Conservation (phyloP, 2,329 filamentous ascomycete genomes). For the Byssothecium circinans region DNA sequence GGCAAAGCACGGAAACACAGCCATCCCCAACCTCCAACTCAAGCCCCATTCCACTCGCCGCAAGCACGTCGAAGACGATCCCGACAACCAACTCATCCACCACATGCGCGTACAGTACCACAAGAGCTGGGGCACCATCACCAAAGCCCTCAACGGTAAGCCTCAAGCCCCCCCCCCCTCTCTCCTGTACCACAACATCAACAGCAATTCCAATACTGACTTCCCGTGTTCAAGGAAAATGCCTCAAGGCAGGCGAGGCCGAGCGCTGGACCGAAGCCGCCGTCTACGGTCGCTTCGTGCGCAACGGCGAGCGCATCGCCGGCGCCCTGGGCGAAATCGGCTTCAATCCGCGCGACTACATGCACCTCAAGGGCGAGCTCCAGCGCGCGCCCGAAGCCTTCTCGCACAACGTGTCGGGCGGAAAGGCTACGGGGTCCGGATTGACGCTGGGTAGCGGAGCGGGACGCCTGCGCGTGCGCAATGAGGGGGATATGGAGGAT, state of each 20-base stretch:
- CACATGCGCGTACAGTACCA: slow-evolving; percentile 28
- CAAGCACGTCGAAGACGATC: slow-evolving; percentile 20
- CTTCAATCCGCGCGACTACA: slow-evolving; percentile 39
- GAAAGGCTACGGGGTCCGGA: background rate
- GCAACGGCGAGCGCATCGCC: slow-evolving; percentile 30
- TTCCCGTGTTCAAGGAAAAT: no score
- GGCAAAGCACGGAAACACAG: background rate
- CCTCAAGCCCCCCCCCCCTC: no score
- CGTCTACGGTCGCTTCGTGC: slow-evolving; percentile 44
- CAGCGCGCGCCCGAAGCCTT: background rate
- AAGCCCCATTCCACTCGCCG: slow-evolving; percentile 1
- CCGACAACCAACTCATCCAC: slow-evolving; percentile 39
- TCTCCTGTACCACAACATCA: no score
- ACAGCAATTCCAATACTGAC: no score
- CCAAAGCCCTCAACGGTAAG: slow-evolving; percentile 26
- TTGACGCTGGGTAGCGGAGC: background rate
- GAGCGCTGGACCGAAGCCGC: slow-evolving; percentile 29
- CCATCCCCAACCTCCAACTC: slow-evolving; percentile 1
- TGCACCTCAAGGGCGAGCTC: slow-evolving; percentile 30
- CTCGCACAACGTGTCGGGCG: no score
- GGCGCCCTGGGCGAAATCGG: slow-evolving; percentile 27
- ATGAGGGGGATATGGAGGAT: slow-evolving; percentile 7
- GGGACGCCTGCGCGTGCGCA: background rate
- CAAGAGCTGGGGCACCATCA: slow-evolving; percentile 33
- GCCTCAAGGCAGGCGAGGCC: slow-evolving; percentile 16